These are phyloP conservation scores for Castanospermum australe DNA, from an alignment of 306 rosid species.

Conservation along the genomic window DNA sequence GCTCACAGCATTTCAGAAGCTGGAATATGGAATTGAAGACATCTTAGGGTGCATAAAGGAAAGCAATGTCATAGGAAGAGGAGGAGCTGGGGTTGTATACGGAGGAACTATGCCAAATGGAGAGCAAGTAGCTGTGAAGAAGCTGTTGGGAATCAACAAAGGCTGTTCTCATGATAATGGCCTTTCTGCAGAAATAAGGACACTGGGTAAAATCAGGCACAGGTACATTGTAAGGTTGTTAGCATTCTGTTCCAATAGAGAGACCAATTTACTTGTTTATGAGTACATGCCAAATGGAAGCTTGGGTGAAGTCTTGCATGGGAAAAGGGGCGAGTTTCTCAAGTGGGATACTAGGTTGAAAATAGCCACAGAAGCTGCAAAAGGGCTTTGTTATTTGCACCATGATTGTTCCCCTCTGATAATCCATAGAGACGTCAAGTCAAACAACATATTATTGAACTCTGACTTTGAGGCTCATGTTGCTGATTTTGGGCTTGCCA, in stretches of 20 bases:
- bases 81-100: constrained; percentile 94
- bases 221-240: constrained; percentile 82
- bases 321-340: constrained; percentile 72
- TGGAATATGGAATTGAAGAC: constrained; percentile 73
- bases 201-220: constrained; percentile 83
- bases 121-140: constrained; percentile 84
- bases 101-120: constrained; percentile 76
- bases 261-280: constrained; percentile 79
- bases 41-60: constrained; percentile 74
- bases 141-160: constrained; percentile 65
- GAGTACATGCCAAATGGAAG: constrained; percentile 94
- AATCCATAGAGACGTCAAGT: constrained; percentile 87
- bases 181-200: constrained; percentile 74
- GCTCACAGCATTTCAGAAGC: constrained; percentile 79
- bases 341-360: constrained; percentile 79
- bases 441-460: constrained; percentile 79
- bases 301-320: constrained; percentile 83
- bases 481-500: constrained; percentile 95
- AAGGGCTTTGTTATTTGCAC: constrained; percentile 85
- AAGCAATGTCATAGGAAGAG: constrained; percentile 78
- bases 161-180: constrained; percentile 91
- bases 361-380: constrained; percentile 87
- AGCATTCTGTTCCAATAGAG: constrained; percentile 76
- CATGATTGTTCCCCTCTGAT: constrained; percentile 90
- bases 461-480: constrained; percentile 90